A percentile compares a stretch with the other conserved stretches of the same genome.
These are phyloP conservation scores for Sclerotinia trifoliorum DNA, from an alignment of 2,329 filamentous ascomycete genomes.

Conservation along the genomic window DNA sequence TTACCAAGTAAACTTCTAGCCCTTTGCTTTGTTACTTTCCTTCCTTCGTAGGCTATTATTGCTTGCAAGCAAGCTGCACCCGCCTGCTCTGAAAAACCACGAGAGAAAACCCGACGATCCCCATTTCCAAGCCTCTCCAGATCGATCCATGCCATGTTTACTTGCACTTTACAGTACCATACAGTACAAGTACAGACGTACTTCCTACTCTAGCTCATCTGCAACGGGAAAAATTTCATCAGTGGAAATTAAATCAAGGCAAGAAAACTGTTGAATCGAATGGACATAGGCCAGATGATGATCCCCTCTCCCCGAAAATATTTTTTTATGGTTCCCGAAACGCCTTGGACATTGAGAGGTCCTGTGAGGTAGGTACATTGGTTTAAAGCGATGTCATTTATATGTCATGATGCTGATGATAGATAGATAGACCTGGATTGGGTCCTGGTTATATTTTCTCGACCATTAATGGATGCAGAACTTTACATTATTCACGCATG, in stretches of 20 bases:
- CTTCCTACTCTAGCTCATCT: not conserved
- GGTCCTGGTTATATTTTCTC: no score
- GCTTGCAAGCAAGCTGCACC: not conserved
- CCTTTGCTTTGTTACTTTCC: no score
- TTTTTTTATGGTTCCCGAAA: not conserved
- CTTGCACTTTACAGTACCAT: no score
- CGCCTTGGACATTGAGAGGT: conserved; percentile 1
- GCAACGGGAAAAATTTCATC: not conserved
- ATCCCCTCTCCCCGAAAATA: not conserved
- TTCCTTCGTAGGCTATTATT: not conserved
- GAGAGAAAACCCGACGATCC: not conserved
- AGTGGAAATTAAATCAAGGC: not conserved
- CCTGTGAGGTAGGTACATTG: not conserved
- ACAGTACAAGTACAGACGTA: no score
- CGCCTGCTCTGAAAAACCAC: not conserved
- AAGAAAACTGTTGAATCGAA: not conserved
- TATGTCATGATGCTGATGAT: no score
- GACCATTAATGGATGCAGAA: no score
- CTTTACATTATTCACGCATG: no score
- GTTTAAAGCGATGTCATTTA: no score
- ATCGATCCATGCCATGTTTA: not conserved
- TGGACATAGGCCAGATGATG: not conserved
- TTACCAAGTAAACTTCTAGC: not conserved
- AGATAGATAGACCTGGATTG: no score
- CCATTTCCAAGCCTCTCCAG: no score